Conservation (phyloP, 1,139 yeast genomes). For the Candida mesenterica region DNA sequence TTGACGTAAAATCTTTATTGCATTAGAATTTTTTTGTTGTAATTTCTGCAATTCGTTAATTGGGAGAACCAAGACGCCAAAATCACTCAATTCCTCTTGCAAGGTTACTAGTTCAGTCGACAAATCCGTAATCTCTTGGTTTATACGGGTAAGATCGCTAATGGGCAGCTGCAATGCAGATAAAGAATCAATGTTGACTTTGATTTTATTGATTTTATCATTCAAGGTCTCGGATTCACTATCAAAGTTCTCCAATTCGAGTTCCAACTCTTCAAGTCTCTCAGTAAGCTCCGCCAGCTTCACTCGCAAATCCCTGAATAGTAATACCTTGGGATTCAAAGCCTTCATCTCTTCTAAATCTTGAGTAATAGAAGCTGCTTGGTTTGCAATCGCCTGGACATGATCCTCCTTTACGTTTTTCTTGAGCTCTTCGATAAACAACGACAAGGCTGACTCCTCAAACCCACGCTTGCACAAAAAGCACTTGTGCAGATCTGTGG, state of each 20-base stretch:
- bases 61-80: slow-evolving; percentile 28
- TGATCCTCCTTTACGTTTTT: slow-evolving; percentile 37
- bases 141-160: slow-evolving; percentile 35
- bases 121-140: slow-evolving; percentile 33
- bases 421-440: slow-evolving; percentile 33
- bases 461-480: slow-evolving; percentile 65
- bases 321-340: slow-evolving; percentile 28
- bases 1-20: slow-evolving; percentile 46
- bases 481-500: slow-evolving; percentile 56
- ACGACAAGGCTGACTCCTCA: slow-evolving; percentile 36
- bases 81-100: slow-evolving; percentile 38
- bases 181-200: slow-evolving; percentile 12
- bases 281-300: slow-evolving; percentile 10
- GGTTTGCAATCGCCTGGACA: slow-evolving; percentile 35
- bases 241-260: slow-evolving; percentile 15
- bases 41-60: slow-evolving; percentile 53
- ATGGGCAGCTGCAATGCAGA: slow-evolving; percentile 27
- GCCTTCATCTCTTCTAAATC: slow-evolving; percentile 27
- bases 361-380: slow-evolving; percentile 30
- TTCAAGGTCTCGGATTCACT: slow-evolving; percentile 14
- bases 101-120: slow-evolving; percentile 35
- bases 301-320: slow-evolving; percentile 22
- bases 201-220: slow-evolving; percentile 16
- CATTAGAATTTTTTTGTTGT: slow-evolving; percentile 42
- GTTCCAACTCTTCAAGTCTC: slow-evolving; percentile 10